Evolutionary conservation across 1,139 yeast genomes (phyloP).

Genomic region (Zygosaccharomyces pseudobailii): DNA sequence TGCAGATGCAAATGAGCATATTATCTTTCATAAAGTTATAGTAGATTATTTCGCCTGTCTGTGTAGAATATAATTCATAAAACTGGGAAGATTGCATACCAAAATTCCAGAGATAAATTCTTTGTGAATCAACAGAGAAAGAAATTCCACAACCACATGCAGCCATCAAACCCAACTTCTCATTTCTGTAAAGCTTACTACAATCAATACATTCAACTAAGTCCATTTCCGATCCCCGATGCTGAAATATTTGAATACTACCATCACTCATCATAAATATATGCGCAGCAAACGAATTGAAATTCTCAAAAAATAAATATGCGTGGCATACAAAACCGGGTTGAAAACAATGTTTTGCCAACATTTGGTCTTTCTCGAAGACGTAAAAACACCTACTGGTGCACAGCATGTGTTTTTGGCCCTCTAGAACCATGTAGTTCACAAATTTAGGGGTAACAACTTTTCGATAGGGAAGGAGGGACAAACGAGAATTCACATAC

Average conservation of each 20-base stretch:
- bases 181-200: background rate
- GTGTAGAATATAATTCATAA: background rate
- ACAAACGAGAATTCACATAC: background rate
- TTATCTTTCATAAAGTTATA: constrained; percentile 3
- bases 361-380: background rate
- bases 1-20: constrained; percentile 2
- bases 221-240: background rate
- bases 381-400: constrained; percentile 5
- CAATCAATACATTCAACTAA: background rate
- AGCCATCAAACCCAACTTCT: background rate
- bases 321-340: background rate
- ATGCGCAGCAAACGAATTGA: constrained; percentile 1
- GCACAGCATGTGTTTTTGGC: constrained; percentile 5
- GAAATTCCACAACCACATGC: background rate
- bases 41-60: background rate
- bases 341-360: background rate
- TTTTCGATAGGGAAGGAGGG: background rate
- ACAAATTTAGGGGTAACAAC: background rate
- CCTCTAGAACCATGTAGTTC: constrained; percentile 2
- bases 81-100: background rate
- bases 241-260: background rate
- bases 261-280: constrained; percentile 4
- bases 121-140: background rate
- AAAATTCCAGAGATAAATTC: background rate
- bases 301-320: constrained; percentile 1